These are phyloP conservation scores for Alternaria brassicicola DNA, from an alignment of 2,329 filamentous ascomycete species.

Conservation along the genomic window DNA sequence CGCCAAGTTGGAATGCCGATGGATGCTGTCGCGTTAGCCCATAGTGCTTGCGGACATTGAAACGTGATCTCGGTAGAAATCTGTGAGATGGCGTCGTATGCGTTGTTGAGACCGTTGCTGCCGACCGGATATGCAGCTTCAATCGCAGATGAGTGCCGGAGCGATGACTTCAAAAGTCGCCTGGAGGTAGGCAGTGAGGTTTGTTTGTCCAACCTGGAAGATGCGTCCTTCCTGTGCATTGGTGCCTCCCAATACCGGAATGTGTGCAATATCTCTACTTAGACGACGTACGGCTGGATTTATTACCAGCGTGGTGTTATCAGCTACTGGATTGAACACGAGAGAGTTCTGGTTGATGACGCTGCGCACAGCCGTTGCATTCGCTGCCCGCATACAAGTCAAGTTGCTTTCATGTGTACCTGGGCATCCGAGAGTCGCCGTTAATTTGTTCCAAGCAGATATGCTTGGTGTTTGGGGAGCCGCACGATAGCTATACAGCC, in stretches of 20 bases:
- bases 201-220: constrained; percentile 25
- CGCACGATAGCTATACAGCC: constrained; percentile 30
- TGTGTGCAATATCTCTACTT: constrained; percentile 30
- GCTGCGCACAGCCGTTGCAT: constrained; percentile 23
- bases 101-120: constrained; percentile 17
- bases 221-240: constrained; percentile 38
- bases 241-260: constrained; percentile 36
- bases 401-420: constrained; percentile 23
- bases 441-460: constrained; percentile 32
- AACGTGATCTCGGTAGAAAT: constrained; percentile 27
- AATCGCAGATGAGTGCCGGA: constrained; percentile 21
- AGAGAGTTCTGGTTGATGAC: constrained; percentile 27
- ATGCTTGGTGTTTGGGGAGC: constrained; percentile 13
- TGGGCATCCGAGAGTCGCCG: constrained; percentile 28
- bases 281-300: constrained; percentile 26
- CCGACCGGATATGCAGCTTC: constrained; percentile 32
- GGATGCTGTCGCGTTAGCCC: constrained; percentile 30
- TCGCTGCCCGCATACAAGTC: constrained; percentile 31
- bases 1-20: constrained; percentile 34
- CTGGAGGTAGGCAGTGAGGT: constrained; percentile 26
- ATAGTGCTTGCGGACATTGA: constrained; percentile 30
- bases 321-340: constrained; percentile 25
- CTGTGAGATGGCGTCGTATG: constrained; percentile 24
- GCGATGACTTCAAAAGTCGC: constrained; percentile 15
- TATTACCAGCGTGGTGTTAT: constrained; percentile 30